Conservation (phyloP, 2,329 filamentous ascomycete genomes). For the Aspergillus viridinutans region DNA sequence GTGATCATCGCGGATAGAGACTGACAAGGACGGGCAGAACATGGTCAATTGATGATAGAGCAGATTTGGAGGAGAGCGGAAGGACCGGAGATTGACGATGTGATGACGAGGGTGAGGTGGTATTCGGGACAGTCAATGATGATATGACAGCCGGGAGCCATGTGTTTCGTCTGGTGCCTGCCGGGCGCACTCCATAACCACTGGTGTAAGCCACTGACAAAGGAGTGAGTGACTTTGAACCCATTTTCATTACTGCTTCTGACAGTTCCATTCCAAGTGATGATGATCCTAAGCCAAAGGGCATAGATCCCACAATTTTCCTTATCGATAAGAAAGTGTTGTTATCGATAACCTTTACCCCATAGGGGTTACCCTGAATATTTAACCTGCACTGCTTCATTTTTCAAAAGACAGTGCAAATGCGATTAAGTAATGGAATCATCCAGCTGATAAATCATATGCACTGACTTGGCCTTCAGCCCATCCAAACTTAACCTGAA, state of each 20-base stretch:
- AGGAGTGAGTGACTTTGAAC: neutral
- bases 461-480: neutral
- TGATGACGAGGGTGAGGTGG: slow-evolving; percentile 10
- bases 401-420: neutral
- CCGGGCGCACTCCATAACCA: neutral
- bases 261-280: neutral
- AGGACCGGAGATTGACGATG: slow-evolving; percentile 7
- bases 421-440: neutral
- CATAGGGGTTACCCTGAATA: no score
- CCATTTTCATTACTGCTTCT: neutral
- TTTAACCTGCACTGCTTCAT: neutral
- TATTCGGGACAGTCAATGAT: slow-evolving; percentile 16
- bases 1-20: neutral
- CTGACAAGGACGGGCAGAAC: neutral
- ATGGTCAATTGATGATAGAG: neutral
- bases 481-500: neutral
- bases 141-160: neutral
- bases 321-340: neutral
- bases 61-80: neutral
- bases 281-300: neutral
- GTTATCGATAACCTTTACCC: neutral
- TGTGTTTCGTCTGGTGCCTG: neutral
- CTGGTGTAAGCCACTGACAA: neutral
- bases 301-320: neutral
- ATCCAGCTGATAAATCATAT: neutral